These are phyloP conservation scores for Colletotrichum viniferum DNA, from an alignment of 2,329 filamentous ascomycete genomes.

Conservation along the genomic window DNA sequence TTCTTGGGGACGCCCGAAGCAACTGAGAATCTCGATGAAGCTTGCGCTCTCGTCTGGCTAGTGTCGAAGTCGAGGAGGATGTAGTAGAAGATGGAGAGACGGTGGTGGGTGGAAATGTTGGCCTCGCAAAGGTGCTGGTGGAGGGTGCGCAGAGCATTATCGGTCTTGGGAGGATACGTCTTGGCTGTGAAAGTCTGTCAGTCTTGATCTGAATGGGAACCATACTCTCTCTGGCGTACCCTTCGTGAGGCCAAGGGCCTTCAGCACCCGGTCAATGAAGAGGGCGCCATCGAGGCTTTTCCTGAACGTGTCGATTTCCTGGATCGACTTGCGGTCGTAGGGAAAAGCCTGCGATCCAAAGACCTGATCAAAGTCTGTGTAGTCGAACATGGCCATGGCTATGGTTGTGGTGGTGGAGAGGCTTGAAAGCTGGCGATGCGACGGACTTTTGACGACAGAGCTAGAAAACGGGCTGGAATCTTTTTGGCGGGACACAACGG, in stretches of 20 bases:
- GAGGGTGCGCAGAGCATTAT: constrained; percentile 69
- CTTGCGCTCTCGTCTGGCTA: constrained; percentile 52
- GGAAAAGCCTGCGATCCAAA: constrained; percentile 67
- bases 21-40: constrained; percentile 62
- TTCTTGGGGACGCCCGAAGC: constrained; percentile 72
- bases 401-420: neutral
- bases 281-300: constrained; percentile 71
- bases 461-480: neutral
- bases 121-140: constrained; percentile 72
- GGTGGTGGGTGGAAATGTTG: constrained; percentile 73
- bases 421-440: neutral
- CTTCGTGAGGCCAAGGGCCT: constrained; percentile 70
- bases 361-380: constrained; percentile 69
- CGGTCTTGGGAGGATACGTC: constrained; percentile 76
- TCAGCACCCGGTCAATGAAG: constrained; percentile 81
- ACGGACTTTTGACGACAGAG: neutral
- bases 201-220: neutral
- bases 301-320: constrained; percentile 70
- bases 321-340: constrained; percentile 65
- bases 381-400: constrained; percentile 61
- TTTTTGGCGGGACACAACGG: neutral
- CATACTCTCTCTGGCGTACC: constrained; percentile 47
- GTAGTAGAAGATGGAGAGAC: constrained; percentile 84
- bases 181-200: constrained; percentile 46
- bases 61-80: constrained; percentile 76